Evolutionary conservation across 2,329 filamentous ascomycete genomes (phyloP), one percentile per base, ranked within the genome.

Genomic region (Mycocentrospora acerina): DNA sequence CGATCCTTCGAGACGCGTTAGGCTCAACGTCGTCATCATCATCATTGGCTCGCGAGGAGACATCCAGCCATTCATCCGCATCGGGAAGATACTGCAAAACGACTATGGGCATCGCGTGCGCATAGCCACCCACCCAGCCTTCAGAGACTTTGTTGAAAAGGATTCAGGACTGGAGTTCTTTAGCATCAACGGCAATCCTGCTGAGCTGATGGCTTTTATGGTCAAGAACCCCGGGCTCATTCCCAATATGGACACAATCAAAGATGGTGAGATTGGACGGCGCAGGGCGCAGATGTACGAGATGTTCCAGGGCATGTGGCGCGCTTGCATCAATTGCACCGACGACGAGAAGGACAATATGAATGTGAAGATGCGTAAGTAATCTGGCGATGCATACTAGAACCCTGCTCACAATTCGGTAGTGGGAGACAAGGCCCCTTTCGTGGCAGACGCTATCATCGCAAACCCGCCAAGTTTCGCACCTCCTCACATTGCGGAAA

Each of bases 191-290:
- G 88, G 88, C 2, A 83, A 91, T 53, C 88, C 88, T 2, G 81
- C 83, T 0, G 86, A 90, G 64, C 72, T 93, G 2, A 91, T 91
- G 88, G 83, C 85, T 0, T 91, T 90, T 63, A 91, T 93, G 88
- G 86, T 90, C 24, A 89, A 89, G 69, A 90, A 91, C 55, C 86
- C 75, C 1, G 86, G 86, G 4, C 74, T 91, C 64, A 85, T 93
- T 2, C 87, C 88, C 0, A 85, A 78, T 1, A 70, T 90, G 16
- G 80, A 87, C 46, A 85, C 84, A 0, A 78, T 91, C 38, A 83
- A 80, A 46, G 79, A 82, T 2, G 87, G 87, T 3, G 87, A 91
- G 50, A 83, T 91, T 41, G 80, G 82, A 0, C 73, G 76, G 16
- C 73, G 85, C 19, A 73, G 88, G 26, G 75, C 78, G 4, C 78